Evolutionary conservation across 768 basidiomycete species (phyloP).

Genomic region (Phanerochaete sordida): DNA sequence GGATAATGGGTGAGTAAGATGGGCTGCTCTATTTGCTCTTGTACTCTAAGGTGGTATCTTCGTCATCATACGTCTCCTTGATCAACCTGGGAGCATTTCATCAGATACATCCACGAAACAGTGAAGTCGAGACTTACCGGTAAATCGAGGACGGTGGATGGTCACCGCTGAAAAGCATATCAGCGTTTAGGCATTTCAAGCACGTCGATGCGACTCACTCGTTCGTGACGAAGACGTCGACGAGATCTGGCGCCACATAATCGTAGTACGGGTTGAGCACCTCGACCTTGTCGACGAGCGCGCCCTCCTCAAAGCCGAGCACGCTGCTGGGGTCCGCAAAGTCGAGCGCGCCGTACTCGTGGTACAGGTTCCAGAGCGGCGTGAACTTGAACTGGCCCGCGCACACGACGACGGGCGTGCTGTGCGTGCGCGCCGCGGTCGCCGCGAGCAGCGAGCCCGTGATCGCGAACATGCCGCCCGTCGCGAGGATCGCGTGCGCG

Average conservation of each 20-base stretch:
- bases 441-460: slow-evolving; percentile 83
- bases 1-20: too few species aligned
- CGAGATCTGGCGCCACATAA: slow-evolving; percentile 88
- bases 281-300: slow-evolving; percentile 82
- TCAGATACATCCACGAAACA: background rate
- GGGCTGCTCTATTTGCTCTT: background rate
- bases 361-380: slow-evolving; percentile 85
- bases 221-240: slow-evolving; percentile 94
- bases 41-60: slow-evolving; percentile 73
- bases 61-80: slow-evolving; percentile 95
- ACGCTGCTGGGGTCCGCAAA: slow-evolving; percentile 70
- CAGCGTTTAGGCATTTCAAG: background rate
- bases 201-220: slow-evolving; percentile 58
- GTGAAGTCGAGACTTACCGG: slow-evolving; percentile 41
- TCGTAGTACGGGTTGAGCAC: slow-evolving; percentile 97
- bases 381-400: slow-evolving; percentile 97
- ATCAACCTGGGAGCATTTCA: slow-evolving; percentile 51
- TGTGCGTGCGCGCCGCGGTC: slow-evolving; percentile 83
- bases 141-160: slow-evolving; percentile 95
- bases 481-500: slow-evolving; percentile 93
- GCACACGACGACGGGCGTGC: slow-evolving; percentile 89
- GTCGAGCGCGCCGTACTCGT: slow-evolving; percentile 81
- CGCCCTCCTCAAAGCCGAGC: slow-evolving; percentile 71
- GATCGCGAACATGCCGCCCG: slow-evolving; percentile 92
- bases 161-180: slow-evolving; percentile 66